Percentiles rank a stretch among this genome's conserved stretches.
phyloP scores from a whole-genome alignment of 2,329 filamentous ascomycete genomes.

The Pleomassaria siparia region DNA sequence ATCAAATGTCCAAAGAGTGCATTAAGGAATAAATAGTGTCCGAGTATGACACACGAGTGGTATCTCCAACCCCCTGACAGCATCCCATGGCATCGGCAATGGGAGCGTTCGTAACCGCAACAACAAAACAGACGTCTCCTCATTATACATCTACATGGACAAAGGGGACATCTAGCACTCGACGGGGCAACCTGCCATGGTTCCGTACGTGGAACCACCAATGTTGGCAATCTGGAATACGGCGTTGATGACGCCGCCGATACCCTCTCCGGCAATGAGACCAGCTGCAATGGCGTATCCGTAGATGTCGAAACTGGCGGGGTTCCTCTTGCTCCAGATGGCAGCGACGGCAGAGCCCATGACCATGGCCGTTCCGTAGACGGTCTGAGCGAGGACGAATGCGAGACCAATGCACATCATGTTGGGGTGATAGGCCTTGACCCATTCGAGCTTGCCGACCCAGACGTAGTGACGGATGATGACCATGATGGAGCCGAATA shows the following conservation, averaged over 20 bases:
- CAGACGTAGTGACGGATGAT: conserved; percentile 59
- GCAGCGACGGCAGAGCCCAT: conserved; percentile 57
- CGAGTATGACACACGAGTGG: background rate
- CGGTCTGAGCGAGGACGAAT: conserved; percentile 59
- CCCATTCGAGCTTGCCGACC: conserved; percentile 56
- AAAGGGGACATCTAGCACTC: conserved; percentile 1
- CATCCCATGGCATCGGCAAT: background rate
- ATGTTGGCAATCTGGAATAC: conserved; percentile 51
- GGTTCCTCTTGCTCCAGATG: conserved; percentile 57
- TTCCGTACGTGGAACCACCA: conserved; percentile 45
- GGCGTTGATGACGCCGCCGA: conserved; percentile 65
- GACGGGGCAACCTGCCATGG: conserved; percentile 46
- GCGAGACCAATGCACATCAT: conserved; percentile 63
- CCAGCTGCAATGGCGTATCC: conserved; percentile 63
- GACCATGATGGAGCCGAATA: conserved; percentile 55
- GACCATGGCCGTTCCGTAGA: conserved; percentile 61
- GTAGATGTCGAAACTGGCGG: conserved; percentile 58
- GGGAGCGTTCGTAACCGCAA: background rate
- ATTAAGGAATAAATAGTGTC: conserved; percentile 1
- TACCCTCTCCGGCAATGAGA: conserved; percentile 64
- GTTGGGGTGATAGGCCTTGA: conserved; percentile 60
- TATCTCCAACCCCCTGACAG: background rate
- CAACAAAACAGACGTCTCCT: background rate
- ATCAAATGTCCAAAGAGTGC: background rate
- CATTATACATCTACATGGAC: background rate